phyloP scores from a whole-genome alignment of 1,284 basidiomycete species.

The Cerioporus squamosus region DNA sequence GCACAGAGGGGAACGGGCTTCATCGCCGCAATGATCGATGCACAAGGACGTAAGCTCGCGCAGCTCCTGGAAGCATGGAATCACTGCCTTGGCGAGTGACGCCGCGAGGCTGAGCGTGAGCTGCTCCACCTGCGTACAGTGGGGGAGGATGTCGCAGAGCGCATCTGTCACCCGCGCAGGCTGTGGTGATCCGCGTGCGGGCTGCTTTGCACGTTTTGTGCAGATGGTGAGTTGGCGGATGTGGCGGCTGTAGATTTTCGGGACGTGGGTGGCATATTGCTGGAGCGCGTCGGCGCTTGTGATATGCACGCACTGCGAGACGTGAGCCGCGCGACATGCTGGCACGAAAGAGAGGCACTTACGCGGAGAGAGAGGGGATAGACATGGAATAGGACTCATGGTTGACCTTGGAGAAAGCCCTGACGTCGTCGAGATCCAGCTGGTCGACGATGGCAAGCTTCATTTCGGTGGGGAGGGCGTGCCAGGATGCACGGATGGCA shows the following conservation, averaged over 20 bases:
- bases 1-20: slow-evolving; percentile 60
- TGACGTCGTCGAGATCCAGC: slow-evolving; percentile 48
- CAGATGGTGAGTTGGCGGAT: slow-evolving; percentile 60
- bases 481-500: slow-evolving; percentile 43
- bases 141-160: slow-evolving; percentile 52
- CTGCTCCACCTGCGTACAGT: slow-evolving; percentile 51
- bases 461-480: slow-evolving; percentile 65
- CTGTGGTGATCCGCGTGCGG: slow-evolving; percentile 10
- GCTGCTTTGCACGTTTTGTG: slow-evolving; percentile 39
- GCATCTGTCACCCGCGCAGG: slow-evolving; percentile 43
- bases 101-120: slow-evolving; percentile 58
- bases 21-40: slow-evolving; percentile 59
- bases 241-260: slow-evolving; percentile 53
- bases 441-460: slow-evolving; percentile 58
- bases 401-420: slow-evolving; percentile 47
- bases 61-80: slow-evolving; percentile 58
- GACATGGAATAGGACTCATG: slow-evolving; percentile 54
- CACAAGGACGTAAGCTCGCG: slow-evolving; percentile 49
- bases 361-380: slow-evolving; percentile 62
- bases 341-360: slow-evolving; percentile 22
- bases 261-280: slow-evolving; percentile 60
- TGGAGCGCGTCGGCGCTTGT: slow-evolving; percentile 47
- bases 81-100: slow-evolving; percentile 52
- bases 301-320: slow-evolving; percentile 47
- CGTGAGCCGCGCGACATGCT: slow-evolving; percentile 2